A percentile compares a stretch with the other conserved stretches of the same genome.
Conservation (phyloP, 2,329 filamentous ascomycete species). For the Phyllosticta citribraziliensis region DNA sequence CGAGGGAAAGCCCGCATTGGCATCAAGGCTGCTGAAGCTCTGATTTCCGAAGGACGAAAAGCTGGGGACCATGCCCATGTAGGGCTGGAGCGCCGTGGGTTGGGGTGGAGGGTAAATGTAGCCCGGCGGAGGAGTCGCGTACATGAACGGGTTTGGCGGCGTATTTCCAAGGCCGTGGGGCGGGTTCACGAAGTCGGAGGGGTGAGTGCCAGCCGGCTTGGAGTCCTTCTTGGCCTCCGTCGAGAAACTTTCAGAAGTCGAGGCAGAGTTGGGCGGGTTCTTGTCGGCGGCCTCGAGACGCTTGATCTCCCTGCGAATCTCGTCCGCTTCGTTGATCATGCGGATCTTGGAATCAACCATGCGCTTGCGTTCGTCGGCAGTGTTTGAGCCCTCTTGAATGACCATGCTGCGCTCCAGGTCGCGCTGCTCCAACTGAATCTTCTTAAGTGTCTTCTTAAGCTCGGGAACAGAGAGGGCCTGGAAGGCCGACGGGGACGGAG, state of each 20-base stretch:
- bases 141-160: background rate
- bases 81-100: background rate
- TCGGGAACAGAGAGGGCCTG: constrained; percentile 18
- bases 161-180: background rate
- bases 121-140: background rate
- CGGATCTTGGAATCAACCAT: constrained; percentile 28
- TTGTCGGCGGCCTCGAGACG: constrained; percentile 12
- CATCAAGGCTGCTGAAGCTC: background rate
- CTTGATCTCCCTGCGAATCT: constrained; percentile 25
- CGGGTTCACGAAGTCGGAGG: background rate
- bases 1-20: background rate
- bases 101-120: background rate
- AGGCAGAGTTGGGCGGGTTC: background rate
- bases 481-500: background rate
- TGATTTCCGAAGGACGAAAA: background rate
- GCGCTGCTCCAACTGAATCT: constrained; percentile 26
- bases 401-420: constrained; percentile 20
- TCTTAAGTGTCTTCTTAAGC: constrained; percentile 25
- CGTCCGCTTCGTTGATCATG: constrained; percentile 27
- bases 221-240: background rate
- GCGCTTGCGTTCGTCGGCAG: constrained; percentile 19
- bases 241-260: background rate
- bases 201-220: background rate
- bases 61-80: background rate
- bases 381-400: background rate